Conservation (phyloP, 345 rosid species). For the Aquilaria malaccensis region DNA sequence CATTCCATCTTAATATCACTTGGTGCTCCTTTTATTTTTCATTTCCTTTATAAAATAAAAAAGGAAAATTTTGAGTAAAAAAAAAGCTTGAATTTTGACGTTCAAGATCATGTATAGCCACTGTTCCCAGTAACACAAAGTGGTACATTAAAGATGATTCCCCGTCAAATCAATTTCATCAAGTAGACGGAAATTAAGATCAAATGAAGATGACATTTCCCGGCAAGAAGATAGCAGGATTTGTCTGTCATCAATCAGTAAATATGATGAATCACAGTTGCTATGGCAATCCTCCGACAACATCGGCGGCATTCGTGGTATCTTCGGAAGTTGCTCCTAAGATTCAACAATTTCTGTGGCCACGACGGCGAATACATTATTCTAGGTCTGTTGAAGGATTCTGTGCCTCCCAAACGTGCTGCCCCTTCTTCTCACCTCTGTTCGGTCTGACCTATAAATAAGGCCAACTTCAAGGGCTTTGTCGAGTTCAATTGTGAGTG, state of each 20-base stretch:
- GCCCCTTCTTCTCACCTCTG: slow-evolving; percentile 51
- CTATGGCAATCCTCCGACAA: slow-evolving; percentile 74
- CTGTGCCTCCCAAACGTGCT: slow-evolving; percentile 44
- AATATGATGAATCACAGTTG: slow-evolving; percentile 84
- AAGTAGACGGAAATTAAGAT: slow-evolving; percentile 78
- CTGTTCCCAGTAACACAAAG: slow-evolving; percentile 60
- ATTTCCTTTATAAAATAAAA: slow-evolving; percentile 20
- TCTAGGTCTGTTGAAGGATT: slow-evolving; percentile 76
- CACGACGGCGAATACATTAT: slow-evolving; percentile 6
- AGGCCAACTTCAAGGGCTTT: no score
- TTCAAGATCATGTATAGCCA: background rate
- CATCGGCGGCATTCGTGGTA: slow-evolving; percentile 46
- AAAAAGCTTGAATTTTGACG: slow-evolving; percentile 8
- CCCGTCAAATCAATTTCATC: slow-evolving; percentile 46
- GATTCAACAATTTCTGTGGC: slow-evolving; percentile 1
- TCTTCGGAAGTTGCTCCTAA: slow-evolving; percentile 19
- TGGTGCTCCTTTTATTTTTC: background rate
- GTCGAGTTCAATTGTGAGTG: no score
- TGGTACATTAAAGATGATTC: slow-evolving; percentile 74
- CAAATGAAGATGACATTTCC: slow-evolving; percentile 42
- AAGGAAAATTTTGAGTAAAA: slow-evolving; percentile 2
- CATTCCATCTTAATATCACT: slow-evolving; percentile 24
- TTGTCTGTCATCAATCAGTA: slow-evolving; percentile 39
- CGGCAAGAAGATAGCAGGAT: slow-evolving; percentile 34
- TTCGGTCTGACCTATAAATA: no score